Conservation (phyloP, 2,329 filamentous ascomycete genomes). For the Dendryphion nanum region DNA sequence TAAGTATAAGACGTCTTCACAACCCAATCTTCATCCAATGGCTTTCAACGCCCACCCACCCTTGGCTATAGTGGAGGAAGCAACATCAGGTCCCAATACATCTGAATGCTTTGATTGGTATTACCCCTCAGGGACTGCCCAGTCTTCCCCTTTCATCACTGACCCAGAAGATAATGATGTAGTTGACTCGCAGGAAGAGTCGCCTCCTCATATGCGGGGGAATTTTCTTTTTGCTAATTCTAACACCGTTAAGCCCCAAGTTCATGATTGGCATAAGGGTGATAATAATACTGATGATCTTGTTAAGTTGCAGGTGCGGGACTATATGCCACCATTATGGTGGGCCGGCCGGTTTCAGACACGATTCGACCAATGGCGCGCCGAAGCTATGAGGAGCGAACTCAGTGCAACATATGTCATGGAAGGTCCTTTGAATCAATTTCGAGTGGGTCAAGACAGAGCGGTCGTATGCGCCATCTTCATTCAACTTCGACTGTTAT, state of each 20-base stretch:
- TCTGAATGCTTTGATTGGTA: too few relatives aligned
- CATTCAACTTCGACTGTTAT: conserved; percentile 29
- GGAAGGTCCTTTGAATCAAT: conserved; percentile 19
- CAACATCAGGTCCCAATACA: too few relatives aligned
- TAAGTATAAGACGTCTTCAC: conserved; percentile 16
- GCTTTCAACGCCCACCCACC: background rate
- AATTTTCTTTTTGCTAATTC: too few relatives aligned
- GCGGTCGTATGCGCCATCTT: conserved; percentile 28
- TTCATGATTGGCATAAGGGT: too few relatives aligned
- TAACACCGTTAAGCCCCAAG: too few relatives aligned
- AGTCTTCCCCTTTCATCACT: background rate
- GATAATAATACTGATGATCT: conserved; percentile 11
- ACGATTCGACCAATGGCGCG: conserved; percentile 34
- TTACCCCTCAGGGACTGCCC: background rate
- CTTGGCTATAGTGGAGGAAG: background rate
- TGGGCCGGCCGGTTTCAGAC: conserved; percentile 37
- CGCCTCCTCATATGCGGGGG: too few relatives aligned
- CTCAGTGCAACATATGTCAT: conserved; percentile 12
- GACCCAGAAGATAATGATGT: background rate
- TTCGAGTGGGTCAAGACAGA: conserved; percentile 23
- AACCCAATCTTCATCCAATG: conserved; percentile 4
- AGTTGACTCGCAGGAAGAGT: too few relatives aligned
- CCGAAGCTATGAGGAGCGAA: conserved; percentile 24
- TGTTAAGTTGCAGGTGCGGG: conserved; percentile 24
- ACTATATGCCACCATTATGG: conserved; percentile 33